Conservation (phyloP, 176 grass and related monocot genomes). For the Aechmea fasciata region DNA sequence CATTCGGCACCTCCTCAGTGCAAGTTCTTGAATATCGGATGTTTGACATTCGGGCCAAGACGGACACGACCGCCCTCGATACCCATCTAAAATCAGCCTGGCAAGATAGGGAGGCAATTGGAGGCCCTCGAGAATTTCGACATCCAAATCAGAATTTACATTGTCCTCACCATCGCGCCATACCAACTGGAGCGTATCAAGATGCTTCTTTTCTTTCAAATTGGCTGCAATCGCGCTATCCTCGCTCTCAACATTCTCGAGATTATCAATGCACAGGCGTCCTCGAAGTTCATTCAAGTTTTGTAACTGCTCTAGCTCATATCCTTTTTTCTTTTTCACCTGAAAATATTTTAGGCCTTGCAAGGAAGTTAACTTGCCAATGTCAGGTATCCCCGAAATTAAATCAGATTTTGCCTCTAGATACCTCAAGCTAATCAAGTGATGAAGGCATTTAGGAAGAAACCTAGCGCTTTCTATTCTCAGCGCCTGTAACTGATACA, state of each 20-base stretch:
- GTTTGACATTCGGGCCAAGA: neutral
- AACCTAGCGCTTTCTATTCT: neutral
- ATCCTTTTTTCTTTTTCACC: conserved; percentile 13
- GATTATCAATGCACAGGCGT: conserved; percentile 7
- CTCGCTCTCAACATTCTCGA: conserved; percentile 18
- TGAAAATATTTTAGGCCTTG: neutral
- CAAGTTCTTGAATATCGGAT: neutral
- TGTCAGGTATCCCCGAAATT: neutral
- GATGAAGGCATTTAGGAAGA: conserved; percentile 7
- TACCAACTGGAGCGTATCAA: conserved; percentile 8
- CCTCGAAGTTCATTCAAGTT: conserved; percentile 20
- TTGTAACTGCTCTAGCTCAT: conserved; percentile 21
- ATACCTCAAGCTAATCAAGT: conserved; percentile 15
- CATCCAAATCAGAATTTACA: conserved; percentile 1
- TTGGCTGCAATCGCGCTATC: conserved; percentile 13
- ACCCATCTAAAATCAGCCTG: conserved; percentile 5
- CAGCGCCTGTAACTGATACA: conserved; percentile 22
- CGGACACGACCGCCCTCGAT: conserved; percentile 9
- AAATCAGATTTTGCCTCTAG: neutral
- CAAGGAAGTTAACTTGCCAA: conserved; percentile 18
- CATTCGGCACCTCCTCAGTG: no score
- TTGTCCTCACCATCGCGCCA: conserved; percentile 5
- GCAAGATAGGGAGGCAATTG: conserved; percentile 16
- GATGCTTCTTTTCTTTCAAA: conserved; percentile 14
- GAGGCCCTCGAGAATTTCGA: conserved; percentile 18